These are phyloP conservation scores for Skeletonema grethae DNA, from an alignment of 108 stramenopile genomes.

Conservation along the genomic window DNA sequence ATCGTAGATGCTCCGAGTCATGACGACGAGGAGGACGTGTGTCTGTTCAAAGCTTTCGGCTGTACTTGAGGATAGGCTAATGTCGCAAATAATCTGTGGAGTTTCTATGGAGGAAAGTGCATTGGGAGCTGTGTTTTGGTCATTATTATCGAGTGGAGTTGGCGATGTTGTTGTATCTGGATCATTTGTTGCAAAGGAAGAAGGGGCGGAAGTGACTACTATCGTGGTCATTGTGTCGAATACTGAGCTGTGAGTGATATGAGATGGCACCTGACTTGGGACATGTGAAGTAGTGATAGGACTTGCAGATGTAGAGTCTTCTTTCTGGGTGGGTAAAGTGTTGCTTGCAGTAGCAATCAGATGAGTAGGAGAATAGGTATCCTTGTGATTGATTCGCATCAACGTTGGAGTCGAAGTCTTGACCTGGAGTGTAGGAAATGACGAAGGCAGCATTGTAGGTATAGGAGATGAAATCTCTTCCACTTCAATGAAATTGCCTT, in stretches of 20 bases:
- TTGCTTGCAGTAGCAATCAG: too few species aligned
- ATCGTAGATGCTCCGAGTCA: slow-evolving; percentile 32
- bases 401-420: neutral
- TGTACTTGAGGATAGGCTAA: slow-evolving; percentile 17
- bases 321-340: neutral
- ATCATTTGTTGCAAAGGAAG: neutral
- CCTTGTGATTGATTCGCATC: too few species aligned
- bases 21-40: slow-evolving; percentile 31
- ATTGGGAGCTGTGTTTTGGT: neutral
- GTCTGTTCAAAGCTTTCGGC: slow-evolving; percentile 20
- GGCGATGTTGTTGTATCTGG: neutral
- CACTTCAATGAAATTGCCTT: neutral
- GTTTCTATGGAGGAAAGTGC: neutral
- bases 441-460: neutral
- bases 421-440: neutral
- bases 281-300: neutral
- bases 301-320: neutral
- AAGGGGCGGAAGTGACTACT: too few species aligned
- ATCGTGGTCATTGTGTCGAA: neutral
- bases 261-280: neutral
- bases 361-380: neutral
- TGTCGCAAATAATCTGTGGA: slow-evolving; percentile 38
- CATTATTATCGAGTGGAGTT: neutral
- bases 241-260: too few species aligned
- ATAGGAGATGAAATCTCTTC: neutral